A percentile compares a stretch with the other conserved stretches of the same genome.
Conservation (phyloP, 2,329 filamentous ascomycete genomes). For the Pseudogymnoascus sp. region DNA sequence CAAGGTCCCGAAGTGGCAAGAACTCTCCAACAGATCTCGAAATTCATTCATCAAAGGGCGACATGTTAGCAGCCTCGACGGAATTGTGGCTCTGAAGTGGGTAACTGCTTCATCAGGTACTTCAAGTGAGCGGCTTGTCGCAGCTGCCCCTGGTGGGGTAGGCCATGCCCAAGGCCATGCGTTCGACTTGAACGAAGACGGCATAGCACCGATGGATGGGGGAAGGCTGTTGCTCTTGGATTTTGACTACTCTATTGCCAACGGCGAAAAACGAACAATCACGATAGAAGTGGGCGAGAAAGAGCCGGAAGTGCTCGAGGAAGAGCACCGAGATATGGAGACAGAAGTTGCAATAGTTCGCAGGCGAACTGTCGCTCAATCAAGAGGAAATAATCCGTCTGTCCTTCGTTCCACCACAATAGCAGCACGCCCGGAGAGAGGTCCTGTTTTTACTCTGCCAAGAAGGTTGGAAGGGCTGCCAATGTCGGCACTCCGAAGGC, state of each 20-base stretch:
- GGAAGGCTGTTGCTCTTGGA: slow-evolving; percentile 67
- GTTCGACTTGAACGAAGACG: slow-evolving; percentile 52
- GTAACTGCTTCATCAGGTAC: slow-evolving; percentile 49
- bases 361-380: slow-evolving; percentile 63
- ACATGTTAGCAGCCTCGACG: slow-evolving; percentile 57
- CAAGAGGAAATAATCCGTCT: slow-evolving; percentile 39
- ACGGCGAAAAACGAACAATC: slow-evolving; percentile 52
- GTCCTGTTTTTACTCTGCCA: not conserved
- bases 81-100: slow-evolving; percentile 65
- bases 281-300: slow-evolving; percentile 68
- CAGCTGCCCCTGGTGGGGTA: slow-evolving; percentile 64
- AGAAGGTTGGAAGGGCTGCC: not conserved
- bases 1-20: slow-evolving; percentile 59
- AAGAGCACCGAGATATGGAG: slow-evolving; percentile 67
- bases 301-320: slow-evolving; percentile 62
- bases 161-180: slow-evolving; percentile 35
- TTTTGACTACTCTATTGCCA: slow-evolving; percentile 55
- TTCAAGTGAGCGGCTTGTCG: slow-evolving; percentile 53
- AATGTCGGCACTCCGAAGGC: not conserved
- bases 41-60: slow-evolving; percentile 65
- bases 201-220: slow-evolving; percentile 69
- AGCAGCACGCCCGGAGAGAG: slow-evolving; percentile 15
- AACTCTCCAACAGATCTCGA: slow-evolving; percentile 59
- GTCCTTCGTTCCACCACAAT: slow-evolving; percentile 45
- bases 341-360: slow-evolving; percentile 74